phyloP scores from a whole-genome alignment of 805 yeast species.

The Kockiozyma suomiensis region DNA sequence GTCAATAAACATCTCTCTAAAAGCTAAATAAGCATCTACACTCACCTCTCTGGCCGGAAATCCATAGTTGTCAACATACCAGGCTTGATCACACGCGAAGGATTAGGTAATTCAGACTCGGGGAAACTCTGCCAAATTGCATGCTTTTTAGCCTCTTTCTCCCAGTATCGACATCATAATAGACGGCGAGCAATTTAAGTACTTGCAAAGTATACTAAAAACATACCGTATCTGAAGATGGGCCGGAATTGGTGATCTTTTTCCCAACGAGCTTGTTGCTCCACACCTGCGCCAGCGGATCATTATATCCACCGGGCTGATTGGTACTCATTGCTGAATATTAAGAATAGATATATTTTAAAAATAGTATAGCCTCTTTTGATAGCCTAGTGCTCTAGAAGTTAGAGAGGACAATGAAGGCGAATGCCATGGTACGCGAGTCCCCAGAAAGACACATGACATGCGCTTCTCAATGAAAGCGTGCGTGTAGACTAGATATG shows the following conservation, averaged over 20 bases:
- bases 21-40: background rate
- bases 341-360: no score
- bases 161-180: background rate
- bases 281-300: slow-evolving; percentile 22
- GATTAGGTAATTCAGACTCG: slow-evolving; percentile 28
- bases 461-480: no score
- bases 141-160: no score
- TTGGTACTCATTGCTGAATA: no score
- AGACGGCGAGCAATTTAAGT: background rate
- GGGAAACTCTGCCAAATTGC: slow-evolving; percentile 10
- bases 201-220: no score
- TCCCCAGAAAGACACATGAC: no score
- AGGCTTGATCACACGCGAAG: slow-evolving; percentile 35
- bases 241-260: slow-evolving; percentile 15
- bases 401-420: no score
- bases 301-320: slow-evolving; percentile 18
- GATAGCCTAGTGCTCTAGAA: no score
- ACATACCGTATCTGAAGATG: slow-evolving; percentile 16
- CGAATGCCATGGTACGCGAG: no score
- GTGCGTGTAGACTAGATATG: no score
- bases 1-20: background rate
- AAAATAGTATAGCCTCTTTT: no score
- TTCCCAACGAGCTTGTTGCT: slow-evolving; percentile 23
- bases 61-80: slow-evolving; percentile 35
- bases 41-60: slow-evolving; percentile 34